These are phyloP conservation scores for Fusarium protoensiforme DNA, from an alignment of 2,329 filamentous ascomycete species.

Conservation along the genomic window DNA sequence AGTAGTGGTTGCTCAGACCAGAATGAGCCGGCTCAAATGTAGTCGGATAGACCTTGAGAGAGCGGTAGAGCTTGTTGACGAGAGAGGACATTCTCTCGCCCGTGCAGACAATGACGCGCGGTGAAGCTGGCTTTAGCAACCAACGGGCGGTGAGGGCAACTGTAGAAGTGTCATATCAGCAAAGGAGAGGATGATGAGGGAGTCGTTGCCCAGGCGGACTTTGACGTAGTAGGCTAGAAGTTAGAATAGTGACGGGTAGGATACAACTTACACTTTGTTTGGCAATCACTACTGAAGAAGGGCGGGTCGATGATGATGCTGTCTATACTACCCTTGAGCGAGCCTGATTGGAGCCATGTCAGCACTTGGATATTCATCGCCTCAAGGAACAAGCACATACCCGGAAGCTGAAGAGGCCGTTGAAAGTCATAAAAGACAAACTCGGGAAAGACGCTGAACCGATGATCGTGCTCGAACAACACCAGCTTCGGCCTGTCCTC, in stretches of 20 bases:
- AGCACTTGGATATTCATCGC: neutral
- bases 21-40: constrained; percentile 76
- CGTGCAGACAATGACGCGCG: constrained; percentile 74
- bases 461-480: constrained; percentile 78
- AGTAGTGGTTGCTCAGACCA: constrained; percentile 84
- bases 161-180: constrained; percentile 47
- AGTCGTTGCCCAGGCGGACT: neutral
- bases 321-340: constrained; percentile 73
- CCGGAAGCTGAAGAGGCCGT: constrained; percentile 72
- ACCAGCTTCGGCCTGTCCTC: constrained; percentile 64
- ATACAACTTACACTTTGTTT: constrained; percentile 72
- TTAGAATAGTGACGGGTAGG: neutral
- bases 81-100: constrained; percentile 79
- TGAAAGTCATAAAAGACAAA: constrained; percentile 82
- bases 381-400: constrained; percentile 46
- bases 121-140: constrained; percentile 64
- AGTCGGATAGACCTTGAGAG: constrained; percentile 71
- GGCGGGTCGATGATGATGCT: constrained; percentile 81
- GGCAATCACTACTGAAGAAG: constrained; percentile 83
- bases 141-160: constrained; percentile 81
- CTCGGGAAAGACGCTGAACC: constrained; percentile 79
- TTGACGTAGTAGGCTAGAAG: neutral
- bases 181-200: neutral
- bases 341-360: constrained; percentile 44
- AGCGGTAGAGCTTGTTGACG: constrained; percentile 73